phyloP scores from a whole-genome alignment of 2,329 filamentous ascomycete species.

The Calonectria pauciramosa region DNA sequence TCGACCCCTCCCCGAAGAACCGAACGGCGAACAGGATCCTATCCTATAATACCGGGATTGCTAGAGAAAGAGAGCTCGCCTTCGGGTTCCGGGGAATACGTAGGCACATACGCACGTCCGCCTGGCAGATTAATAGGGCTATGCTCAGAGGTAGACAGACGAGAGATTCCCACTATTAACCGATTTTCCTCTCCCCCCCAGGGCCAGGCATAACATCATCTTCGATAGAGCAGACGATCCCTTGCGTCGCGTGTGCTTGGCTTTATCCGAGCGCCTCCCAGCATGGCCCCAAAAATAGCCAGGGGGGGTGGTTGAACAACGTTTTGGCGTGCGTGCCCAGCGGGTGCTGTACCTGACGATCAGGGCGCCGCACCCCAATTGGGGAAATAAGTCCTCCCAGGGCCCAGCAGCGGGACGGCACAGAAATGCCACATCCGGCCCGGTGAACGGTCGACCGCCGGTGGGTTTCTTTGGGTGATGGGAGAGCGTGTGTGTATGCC shows the following conservation, averaged over 20 bases:
- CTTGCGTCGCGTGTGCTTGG: background rate
- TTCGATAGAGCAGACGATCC: slow-evolving; percentile 13
- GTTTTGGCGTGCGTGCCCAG: background rate
- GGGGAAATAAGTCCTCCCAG: slow-evolving; percentile 4
- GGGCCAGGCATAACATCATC: background rate
- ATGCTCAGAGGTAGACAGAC: slow-evolving; percentile 2
- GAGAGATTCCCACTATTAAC: slow-evolving; percentile 10
- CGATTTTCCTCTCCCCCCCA: slow-evolving; percentile 11
- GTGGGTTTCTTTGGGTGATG: background rate
- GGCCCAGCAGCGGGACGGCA: background rate
- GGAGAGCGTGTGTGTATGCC: background rate
- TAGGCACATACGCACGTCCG: background rate
- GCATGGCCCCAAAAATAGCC: slow-evolving; percentile 30
- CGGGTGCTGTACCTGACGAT: slow-evolving; percentile 1
- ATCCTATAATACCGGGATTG: background rate
- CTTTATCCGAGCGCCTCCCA: slow-evolving; percentile 14
- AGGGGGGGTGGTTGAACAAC: background rate
- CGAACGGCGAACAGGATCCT: background rate
- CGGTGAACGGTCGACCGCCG: slow-evolving; percentile 24
- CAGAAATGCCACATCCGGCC: slow-evolving; percentile 9
- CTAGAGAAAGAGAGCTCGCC: background rate
- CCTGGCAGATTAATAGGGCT: slow-evolving; percentile 7
- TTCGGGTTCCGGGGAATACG: background rate
- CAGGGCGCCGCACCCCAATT: slow-evolving; percentile 5
- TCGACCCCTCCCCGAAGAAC: background rate